Base-by-base conservation (phyloP, 371 early-diverging fungal species). In the Mortierella sp. region DNA sequence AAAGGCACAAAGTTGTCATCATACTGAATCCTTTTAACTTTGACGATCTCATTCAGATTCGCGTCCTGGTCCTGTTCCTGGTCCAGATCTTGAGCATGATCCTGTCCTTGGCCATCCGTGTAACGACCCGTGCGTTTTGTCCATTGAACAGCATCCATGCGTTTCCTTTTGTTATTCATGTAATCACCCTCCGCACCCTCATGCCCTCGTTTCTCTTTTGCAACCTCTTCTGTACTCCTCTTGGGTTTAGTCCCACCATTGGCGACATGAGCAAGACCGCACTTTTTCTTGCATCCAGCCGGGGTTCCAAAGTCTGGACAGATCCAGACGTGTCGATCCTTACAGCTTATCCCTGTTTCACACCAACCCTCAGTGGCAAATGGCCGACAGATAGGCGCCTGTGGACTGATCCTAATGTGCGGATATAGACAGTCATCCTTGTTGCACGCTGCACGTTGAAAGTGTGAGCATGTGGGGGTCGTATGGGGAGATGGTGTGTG, bases 351-450 rank as follows among this genome's bases (percentile, higher is more conserved):
- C 13, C 86, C 88, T 43, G 82, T 79, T 9, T 81, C 67, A 58
- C 88, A 87, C 71, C 84, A 87, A 13, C 88, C 88, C 62, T 85
- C 83, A 48, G 81, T 81, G 0, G 86, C 85, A 74, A 87, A 87
- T 9, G 84, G 79, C 28, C 78, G 80, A 50, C 88, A 87, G 2
- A 87, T 83, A 12, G 85, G 82, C 1, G 88, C 86, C 58, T 85
- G 82, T 0, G 79, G 78, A 31, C 83, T 82, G 27, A 83, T 80
- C 52, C 78, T 78, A 28, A 87, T 86, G 67, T 87, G 88, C 1
- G 80, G 72, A 54, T 82, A 87, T 21, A 80, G 54, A 58, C 88
- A 87, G 19, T 69, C 54, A 8, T 81, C 81, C 28, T 83, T 85
- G 0, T 58, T 81, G 57, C 88, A 87, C 0, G 68, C 68, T 6